Percentiles rank a stretch among this genome's conserved stretches.
phyloP scores from a whole-genome alignment of 2,329 filamentous ascomycete genomes.

The Phialophora tarda region DNA sequence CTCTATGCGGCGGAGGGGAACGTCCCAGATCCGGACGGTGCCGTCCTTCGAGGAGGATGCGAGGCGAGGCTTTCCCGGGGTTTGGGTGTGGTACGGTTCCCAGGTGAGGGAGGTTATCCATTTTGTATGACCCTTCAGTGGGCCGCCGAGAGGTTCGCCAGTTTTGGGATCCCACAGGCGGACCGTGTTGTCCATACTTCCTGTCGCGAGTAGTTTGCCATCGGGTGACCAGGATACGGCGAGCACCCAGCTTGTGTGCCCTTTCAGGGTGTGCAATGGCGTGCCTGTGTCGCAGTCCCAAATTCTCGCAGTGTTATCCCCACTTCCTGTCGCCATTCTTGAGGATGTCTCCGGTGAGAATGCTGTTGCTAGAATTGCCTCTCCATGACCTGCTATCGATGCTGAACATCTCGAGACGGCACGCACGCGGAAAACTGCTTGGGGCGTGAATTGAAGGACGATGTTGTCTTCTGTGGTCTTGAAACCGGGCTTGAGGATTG shows the following conservation, averaged over 20 bases:
- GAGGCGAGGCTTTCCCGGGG: conserved; percentile 73
- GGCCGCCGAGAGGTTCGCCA: conserved; percentile 72
- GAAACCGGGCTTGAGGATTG: conserved; percentile 56
- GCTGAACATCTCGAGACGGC: conserved; percentile 89
- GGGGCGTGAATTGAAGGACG: conserved; percentile 72
- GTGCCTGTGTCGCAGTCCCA: conserved; percentile 96
- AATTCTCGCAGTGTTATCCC: conserved; percentile 87
- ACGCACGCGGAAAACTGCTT: conserved; percentile 92
- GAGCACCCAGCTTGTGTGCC: conserved; percentile 88
- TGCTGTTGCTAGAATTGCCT: conserved; percentile 83
- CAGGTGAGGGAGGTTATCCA: conserved; percentile 87
- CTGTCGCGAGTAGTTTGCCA: conserved; percentile 79
- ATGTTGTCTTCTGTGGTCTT: conserved; percentile 67
- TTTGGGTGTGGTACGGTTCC: conserved; percentile 90
- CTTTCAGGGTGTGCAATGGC: conserved; percentile 81
- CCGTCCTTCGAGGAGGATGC: conserved; percentile 89
- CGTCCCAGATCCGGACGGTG: conserved; percentile 86
- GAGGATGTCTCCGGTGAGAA: conserved; percentile 82
- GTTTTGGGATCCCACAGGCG: conserved; percentile 82
- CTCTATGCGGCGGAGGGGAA: conserved; percentile 77
- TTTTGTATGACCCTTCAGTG: conserved; percentile 83
- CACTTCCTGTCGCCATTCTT: conserved; percentile 83
- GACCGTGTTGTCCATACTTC: conserved; percentile 92
- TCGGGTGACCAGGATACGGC: conserved; percentile 88
- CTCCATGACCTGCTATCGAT: conserved; percentile 86